These are phyloP conservation scores for Petunia hybrid DNA, from an alignment of 305 asterid genomes.

Conservation along the genomic window DNA sequence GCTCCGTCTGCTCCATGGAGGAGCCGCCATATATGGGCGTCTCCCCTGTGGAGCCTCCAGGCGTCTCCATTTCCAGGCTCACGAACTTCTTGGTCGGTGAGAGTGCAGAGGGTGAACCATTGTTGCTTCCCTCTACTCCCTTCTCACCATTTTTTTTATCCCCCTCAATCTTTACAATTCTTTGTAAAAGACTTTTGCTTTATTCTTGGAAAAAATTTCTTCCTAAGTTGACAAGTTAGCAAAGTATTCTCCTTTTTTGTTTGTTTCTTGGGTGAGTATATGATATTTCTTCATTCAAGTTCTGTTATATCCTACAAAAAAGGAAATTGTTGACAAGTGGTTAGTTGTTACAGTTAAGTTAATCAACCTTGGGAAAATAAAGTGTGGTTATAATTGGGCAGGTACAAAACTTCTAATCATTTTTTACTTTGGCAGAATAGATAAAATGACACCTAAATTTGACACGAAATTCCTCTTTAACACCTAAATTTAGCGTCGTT, in stretches of 20 bases:
- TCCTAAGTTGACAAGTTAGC: conserved; percentile 15
- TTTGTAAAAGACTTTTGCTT: background rate
- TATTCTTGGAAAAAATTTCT: conserved; percentile 18
- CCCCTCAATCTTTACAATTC: conserved; percentile 62
- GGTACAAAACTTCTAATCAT: conserved; percentile 19
- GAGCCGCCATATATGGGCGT: conserved; percentile 3
- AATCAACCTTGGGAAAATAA: conserved; percentile 16
- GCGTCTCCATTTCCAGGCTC: conserved; percentile 58
- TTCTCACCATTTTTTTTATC: conserved; percentile 47
- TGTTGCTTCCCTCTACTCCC: conserved; percentile 66
- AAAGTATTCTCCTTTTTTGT: conserved; percentile 24
- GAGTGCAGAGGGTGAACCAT: conserved; percentile 64
- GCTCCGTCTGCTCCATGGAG: conserved; percentile 40
- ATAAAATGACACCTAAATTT: too few species aligned
- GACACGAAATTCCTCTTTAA: too few species aligned
- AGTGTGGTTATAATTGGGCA: conserved; percentile 7
- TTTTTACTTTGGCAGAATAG: background rate
- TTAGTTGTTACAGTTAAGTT: conserved; percentile 18
- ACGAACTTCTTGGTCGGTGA: conserved; percentile 38
- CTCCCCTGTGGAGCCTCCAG: conserved; percentile 21
- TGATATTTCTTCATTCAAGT: conserved; percentile 21
- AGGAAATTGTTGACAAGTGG: conserved; percentile 42
- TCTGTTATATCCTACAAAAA: conserved; percentile 31
- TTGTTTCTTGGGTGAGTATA: conserved; percentile 16
- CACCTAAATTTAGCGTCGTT: too few species aligned